Conservation (phyloP, 1,284 basidiomycete genomes). For the Trichosporon inkin region DNA sequence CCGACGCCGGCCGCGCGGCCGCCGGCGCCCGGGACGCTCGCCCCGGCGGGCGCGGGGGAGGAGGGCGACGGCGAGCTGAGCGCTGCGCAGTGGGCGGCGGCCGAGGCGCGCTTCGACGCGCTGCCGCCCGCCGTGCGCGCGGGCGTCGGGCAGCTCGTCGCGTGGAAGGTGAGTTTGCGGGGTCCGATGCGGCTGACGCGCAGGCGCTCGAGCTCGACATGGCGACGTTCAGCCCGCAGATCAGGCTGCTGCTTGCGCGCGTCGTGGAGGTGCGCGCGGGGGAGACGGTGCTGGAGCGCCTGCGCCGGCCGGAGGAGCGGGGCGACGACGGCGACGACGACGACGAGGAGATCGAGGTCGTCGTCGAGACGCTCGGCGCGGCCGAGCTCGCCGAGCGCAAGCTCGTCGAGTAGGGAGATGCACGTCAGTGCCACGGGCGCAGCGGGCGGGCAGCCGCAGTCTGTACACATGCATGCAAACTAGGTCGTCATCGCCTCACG, state of each 20-base stretch:
- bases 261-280: constrained; percentile 9
- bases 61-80: constrained; percentile 12
- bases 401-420: not conserved
- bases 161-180: constrained; percentile 35
- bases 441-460: no score
- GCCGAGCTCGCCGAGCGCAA: not conserved
- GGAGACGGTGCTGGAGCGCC: not conserved
- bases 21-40: not conserved
- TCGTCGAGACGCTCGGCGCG: not conserved
- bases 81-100: constrained; percentile 15
- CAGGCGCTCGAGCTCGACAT: constrained; percentile 40
- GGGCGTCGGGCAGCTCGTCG: constrained; percentile 21
- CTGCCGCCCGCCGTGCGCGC: constrained; percentile 9
- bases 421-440: not conserved
- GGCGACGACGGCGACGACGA: not conserved
- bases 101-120: constrained; percentile 19
- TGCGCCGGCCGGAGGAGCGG: constrained; percentile 5
- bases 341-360: constrained; percentile 4
- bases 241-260: constrained; percentile 30
- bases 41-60: not conserved
- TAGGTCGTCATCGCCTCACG: constrained; percentile 54
- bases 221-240: constrained; percentile 36
- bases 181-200: not conserved
- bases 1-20: not conserved
- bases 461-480: not conserved